Evolutionary conservation across 2,329 filamentous ascomycete genomes (phyloP), one percentile per base, ranked within the genome.

Genomic region (Cladosporium sp.): DNA sequence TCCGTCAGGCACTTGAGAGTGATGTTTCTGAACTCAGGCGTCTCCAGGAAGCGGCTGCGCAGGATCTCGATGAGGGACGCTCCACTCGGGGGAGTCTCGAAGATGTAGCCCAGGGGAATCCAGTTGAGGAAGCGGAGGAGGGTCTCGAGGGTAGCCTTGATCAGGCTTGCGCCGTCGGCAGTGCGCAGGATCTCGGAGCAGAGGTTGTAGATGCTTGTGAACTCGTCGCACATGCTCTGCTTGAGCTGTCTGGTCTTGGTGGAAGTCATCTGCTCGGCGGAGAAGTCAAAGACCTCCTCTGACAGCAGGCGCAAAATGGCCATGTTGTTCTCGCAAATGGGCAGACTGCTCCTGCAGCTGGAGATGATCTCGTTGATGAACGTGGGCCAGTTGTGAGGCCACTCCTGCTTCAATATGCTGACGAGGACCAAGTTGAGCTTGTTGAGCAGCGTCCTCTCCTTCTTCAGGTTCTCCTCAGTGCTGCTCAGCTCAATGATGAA

Each of bases 301-400:
- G 93, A 98, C 39, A 98, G 80, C 62, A 98, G 76, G 53, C 93
- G 85, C 60, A 98, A 80, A 61, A 98, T 97, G 57, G 88, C 90
- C 93, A 98, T 98, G 78, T 98, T 98, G 77, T 98, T 98, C 75
- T 98, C 93, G 80, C 94, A 98, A 62, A 98, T 94, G 32, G 92
- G 93, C 48, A 98, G 77, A 71, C 87, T 96, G 59, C 88, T 92
- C 68, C 95, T 91, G 72, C 91, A 97, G 50, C 93, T 92, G 18
- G 89, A 86, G 62, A 98, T 90, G 71, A 98, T 98, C 76, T 98
- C 93, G 77, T 97, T 97, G 79, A 98, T 97, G 72, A 98, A 98
- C 16, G 90, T 95, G 9, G 94, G 93, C 93, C 94, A 98, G 77
- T 98, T 95, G 73, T 97, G 92, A 51, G 93, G 93, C 93, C 93